Conservation (phyloP, 2,329 filamentous ascomycete species). For the Ramularia collo-cygni region DNA sequence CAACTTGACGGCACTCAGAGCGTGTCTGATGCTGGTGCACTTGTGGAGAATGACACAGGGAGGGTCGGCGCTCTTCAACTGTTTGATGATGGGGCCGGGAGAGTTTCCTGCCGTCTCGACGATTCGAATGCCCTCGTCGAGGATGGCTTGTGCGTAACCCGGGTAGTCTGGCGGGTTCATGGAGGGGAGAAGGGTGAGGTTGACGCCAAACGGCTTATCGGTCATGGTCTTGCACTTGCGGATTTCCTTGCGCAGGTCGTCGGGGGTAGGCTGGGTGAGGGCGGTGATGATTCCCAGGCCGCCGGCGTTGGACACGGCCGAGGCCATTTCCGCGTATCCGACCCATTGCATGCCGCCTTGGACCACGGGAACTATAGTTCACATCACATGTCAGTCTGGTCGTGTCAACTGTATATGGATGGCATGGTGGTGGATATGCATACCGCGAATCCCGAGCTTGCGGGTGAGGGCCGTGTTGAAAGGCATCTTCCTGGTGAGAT, state of each 20-base stretch:
- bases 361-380: conserved; percentile 66
- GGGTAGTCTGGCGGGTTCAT: conserved; percentile 86
- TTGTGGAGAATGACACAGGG: conserved; percentile 80
- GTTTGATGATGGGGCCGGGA: conserved; percentile 81
- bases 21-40: conserved; percentile 93
- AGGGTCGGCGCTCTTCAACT: conserved; percentile 69
- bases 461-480: conserved; percentile 59
- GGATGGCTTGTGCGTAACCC: conserved; percentile 84
- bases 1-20: conserved; percentile 82
- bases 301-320: conserved; percentile 72
- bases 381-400: conserved; percentile 7
- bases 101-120: conserved; percentile 91
- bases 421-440: neutral
- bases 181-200: conserved; percentile 86
- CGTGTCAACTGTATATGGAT: no score
- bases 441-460: conserved; percentile 50
- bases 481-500: conserved; percentile 41
- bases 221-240: conserved; percentile 76
- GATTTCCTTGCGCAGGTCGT: conserved; percentile 90
- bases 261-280: conserved; percentile 86
- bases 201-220: conserved; percentile 77
- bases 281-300: conserved; percentile 77
- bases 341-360: conserved; percentile 87
- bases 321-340: conserved; percentile 70
- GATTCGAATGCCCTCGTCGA: conserved; percentile 85